phyloP scores from a whole-genome alignment of 177 flowering plant species.

The Tripterygium wilfordii region DNA sequence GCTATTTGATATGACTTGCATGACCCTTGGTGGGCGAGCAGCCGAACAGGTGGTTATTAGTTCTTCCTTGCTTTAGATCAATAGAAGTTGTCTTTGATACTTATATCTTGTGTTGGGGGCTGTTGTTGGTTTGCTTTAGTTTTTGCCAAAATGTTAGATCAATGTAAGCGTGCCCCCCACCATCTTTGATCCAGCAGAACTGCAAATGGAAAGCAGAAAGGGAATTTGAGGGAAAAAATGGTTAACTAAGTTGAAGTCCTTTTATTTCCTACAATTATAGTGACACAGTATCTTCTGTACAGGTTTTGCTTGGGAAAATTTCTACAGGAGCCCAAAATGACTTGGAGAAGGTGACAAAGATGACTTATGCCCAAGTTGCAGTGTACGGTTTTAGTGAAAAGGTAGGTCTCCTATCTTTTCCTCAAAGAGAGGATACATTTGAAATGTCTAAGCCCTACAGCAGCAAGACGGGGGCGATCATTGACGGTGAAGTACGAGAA shows the following conservation, averaged over 20 bases:
- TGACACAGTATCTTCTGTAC: constrained; percentile 8
- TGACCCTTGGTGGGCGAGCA: constrained; percentile 95
- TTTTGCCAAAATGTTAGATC: not conserved
- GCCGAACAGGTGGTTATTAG: constrained; percentile 65
- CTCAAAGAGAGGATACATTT: constrained; percentile 59
- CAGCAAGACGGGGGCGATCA: constrained; percentile 77
- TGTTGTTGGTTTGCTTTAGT: too few relatives aligned
- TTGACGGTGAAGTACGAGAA: constrained; percentile 81
- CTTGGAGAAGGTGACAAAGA: constrained; percentile 89
- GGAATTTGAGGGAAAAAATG: too few relatives aligned
- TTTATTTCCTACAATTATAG: not conserved
- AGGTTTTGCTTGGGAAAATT: constrained; percentile 81
- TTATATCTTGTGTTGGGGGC: too few relatives aligned
- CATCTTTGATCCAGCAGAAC: too few relatives aligned
- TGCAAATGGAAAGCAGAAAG: too few relatives aligned
- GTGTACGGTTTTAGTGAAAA: constrained; percentile 89
- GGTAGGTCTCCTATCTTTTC: constrained; percentile 91
- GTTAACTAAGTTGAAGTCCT: too few relatives aligned
- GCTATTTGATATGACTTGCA: constrained; percentile 91
- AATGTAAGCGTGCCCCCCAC: too few relatives aligned
- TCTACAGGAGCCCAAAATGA: constrained; percentile 97
- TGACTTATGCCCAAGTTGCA: constrained; percentile 95
- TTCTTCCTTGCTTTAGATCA: not conserved
- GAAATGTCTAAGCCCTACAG: constrained; percentile 88
- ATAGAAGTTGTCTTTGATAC: too few relatives aligned